A percentile compares a stretch with the other conserved stretches of the same genome.
phyloP scores from a whole-genome alignment of 164 flowering plant species.

The Magnolia sinica region DNA sequence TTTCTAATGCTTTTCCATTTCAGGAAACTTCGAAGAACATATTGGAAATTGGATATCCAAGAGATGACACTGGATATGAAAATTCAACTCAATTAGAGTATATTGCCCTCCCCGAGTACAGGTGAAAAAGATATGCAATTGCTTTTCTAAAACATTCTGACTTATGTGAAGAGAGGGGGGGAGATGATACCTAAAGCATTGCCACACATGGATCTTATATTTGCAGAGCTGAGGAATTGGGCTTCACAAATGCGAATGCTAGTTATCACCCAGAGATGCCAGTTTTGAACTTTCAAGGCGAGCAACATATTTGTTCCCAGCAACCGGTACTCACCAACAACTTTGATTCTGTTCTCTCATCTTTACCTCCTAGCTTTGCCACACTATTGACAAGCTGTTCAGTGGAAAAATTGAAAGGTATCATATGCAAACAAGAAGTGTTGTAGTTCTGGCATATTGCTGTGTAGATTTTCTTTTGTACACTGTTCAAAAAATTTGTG shows the following conservation, averaged over 20 bases:
- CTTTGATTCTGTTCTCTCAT: slow-evolving; percentile 17
- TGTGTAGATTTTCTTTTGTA: neutral
- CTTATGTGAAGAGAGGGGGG: neutral
- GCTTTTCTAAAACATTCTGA: neutral
- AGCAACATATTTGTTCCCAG: slow-evolving; percentile 20
- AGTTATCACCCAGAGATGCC: slow-evolving; percentile 23
- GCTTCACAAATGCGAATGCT: slow-evolving; percentile 7
- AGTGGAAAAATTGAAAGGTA: slow-evolving; percentile 15
- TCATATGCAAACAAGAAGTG: neutral
- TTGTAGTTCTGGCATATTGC: neutral
- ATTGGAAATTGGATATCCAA: slow-evolving; percentile 12
- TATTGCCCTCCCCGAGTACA: slow-evolving; percentile 26
- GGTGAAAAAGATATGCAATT: slow-evolving; percentile 23
- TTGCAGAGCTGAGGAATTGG: slow-evolving; percentile 21
- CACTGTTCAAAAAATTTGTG: too few relatives aligned
- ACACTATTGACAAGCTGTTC: slow-evolving; percentile 44
- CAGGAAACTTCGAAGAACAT: slow-evolving; percentile 22
- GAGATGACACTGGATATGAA: slow-evolving; percentile 25
- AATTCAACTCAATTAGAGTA: slow-evolving; percentile 47
- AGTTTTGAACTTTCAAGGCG: slow-evolving; percentile 16
- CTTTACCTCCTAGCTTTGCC: slow-evolving; percentile 69
- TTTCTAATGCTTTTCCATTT: neutral
- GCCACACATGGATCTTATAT: slow-evolving; percentile 7
- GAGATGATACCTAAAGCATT: neutral
- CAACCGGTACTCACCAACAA: slow-evolving; percentile 18